phyloP scores from a whole-genome alignment of 192 early-diverging fungal species.

The Podila minutissima region DNA sequence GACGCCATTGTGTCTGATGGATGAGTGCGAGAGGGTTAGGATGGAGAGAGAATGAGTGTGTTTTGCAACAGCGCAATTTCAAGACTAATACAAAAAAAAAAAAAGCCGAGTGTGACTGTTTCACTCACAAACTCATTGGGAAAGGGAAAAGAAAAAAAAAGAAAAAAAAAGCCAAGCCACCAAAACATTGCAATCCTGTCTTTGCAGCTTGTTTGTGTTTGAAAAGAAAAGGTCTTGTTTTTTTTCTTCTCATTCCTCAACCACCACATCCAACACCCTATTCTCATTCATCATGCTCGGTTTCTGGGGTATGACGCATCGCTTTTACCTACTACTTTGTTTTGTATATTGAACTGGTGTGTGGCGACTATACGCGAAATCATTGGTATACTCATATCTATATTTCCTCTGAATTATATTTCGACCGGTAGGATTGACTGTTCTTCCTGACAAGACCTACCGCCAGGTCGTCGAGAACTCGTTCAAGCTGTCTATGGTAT shows the following conservation, averaged over 20 bases:
- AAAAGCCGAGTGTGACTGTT: conserved; percentile 9
- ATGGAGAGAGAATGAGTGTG: background rate
- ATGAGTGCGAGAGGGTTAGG: background rate
- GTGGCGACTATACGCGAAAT: background rate
- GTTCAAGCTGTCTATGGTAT: conserved; percentile 80
- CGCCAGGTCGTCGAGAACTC: conserved; percentile 75
- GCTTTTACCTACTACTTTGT: no score
- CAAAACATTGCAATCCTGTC: background rate
- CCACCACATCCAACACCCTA: background rate
- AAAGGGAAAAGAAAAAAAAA: background rate
- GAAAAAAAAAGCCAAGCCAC: conserved; percentile 8
- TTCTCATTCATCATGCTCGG: conserved; percentile 58
- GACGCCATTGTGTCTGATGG: conserved; percentile 1
- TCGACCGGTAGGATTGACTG: conserved; percentile 62
- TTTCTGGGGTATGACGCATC: conserved; percentile 60
- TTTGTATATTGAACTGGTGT: background rate
- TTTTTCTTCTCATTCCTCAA: background rate
- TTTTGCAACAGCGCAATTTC: background rate
- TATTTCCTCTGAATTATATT: background rate
- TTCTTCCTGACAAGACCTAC: conserved; percentile 76
- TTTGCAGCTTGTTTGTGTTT: conserved; percentile 6
- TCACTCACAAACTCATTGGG: background rate
- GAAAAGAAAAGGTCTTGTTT: background rate
- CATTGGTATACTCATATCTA: background rate
- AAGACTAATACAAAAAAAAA: background rate